Base-by-base conservation (phyloP, 106 monocot genomes). In the Cymbidium sinense region DNA sequence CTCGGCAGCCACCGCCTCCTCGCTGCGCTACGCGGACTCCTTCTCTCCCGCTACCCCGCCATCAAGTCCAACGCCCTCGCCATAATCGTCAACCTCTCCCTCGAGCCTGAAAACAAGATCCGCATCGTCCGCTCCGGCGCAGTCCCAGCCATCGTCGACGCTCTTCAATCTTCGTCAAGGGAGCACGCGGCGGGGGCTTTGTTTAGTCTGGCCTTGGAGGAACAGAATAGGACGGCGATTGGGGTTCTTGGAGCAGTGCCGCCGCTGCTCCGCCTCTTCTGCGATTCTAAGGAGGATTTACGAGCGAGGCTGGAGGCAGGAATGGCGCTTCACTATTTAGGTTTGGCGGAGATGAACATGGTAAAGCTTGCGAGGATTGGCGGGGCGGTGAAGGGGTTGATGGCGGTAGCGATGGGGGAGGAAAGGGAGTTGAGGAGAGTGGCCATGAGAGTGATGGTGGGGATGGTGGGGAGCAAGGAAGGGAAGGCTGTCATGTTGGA, bases 191-290 rank as follows among this genome's bases (percentile, higher is more conserved):
- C 91, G 15, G 93, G 85, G 3, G 93, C 89, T 8, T 28, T 96
- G 62, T 88, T 89, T 75, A 93, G 93, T 72, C 88, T 96, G n/a
- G 70, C 91, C 12, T 35, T 86, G 31, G 87, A 93, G 7, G 96
- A 91, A 30, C 81, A 84, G 33, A 89, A 91, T 82, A 78, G 83
- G 70, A 84, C 84, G 13, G 87, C 83, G 4, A 83, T 96, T 50
- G 93, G 93, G 1, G 89, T 85, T 18, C 85, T 96, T 7, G 96
- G 93, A 20, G 89, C 93, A 1, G 78, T 96, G 21, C 91, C 90
- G 15, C 91, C 89, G 23, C 86, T 96, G n/a, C 72, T 96, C 11
- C 61, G 74, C 19, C 81, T 96, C 70, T 82, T 96, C 50, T 81
- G 80, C 18, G 3, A 76, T 36, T 18, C 70, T 4, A 27, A 52